Base-by-base conservation (phyloP, 805 yeast species). In the Metschnikowia koreensis region DNA sequence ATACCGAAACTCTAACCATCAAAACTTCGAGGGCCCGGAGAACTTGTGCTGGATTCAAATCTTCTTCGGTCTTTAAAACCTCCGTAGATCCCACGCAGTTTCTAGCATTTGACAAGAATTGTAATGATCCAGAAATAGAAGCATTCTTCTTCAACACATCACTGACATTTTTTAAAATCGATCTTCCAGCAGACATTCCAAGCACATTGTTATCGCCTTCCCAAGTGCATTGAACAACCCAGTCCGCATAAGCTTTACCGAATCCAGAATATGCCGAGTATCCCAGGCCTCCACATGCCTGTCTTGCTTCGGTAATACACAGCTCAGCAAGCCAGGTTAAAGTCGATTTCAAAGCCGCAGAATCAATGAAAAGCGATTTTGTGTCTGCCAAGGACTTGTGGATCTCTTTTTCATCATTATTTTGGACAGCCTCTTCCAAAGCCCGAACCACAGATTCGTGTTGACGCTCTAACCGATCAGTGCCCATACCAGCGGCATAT, bases 181-280 rank as follows among this genome's bases (percentile, higher is more conserved):
- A 68, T 54, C 73, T 67, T 61, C 79, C 78, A 48, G 69, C 72
- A 47, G 70, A 65, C 63, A 73, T 62, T 41, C 71, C 75, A 60
- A 75, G 67, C 41, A 75, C 78, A 57, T 68, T 75, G 66, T 75
- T 75, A 60, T 75, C 79, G 63, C 79, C 79, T 63, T 75, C 79
- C 79, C 79, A 75, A 31, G 79, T 75, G 64, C 77, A 72, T 64
- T 73, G 77, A 40, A 75, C 79, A 38, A 70, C 77, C 77, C 78
- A 75, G 52, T 75, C 79, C 42, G 70, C 73, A 53, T 66, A 71
- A 40, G 74, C 67, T 62, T 73, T 75, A 49, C 78, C 79, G 50
- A 75, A 75, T 26, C 78, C 79, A 54, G 66, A 67, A 66, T 75
- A 75, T 37, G 73, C 58, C 38, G 76, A 71, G 67, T 75, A 75